A percentile compares a stretch with the other conserved stretches of the same genome.
Conservation (phyloP, 2,329 filamentous ascomycete species). For the Diaporthe sp. region DNA sequence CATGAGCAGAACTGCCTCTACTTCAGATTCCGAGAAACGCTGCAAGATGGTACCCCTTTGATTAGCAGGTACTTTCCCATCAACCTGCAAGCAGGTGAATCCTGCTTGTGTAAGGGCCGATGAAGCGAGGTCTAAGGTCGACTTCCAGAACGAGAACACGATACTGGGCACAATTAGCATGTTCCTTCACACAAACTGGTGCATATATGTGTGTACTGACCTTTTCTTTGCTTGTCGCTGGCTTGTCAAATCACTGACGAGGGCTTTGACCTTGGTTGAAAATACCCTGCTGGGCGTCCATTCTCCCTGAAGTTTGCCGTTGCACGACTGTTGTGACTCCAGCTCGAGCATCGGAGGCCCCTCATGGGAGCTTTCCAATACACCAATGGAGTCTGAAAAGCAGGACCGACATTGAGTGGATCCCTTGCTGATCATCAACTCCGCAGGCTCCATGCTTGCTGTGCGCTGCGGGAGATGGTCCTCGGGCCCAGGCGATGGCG, state of each 20-base stretch:
- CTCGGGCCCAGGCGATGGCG: neutral
- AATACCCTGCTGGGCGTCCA: neutral
- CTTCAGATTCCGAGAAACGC: neutral
- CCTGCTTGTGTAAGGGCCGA: neutral
- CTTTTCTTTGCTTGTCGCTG: neutral
- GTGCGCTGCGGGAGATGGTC: too few species aligned
- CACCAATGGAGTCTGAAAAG: neutral
- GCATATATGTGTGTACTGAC: neutral
- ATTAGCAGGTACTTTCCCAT: neutral
- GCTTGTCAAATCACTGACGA: neutral
- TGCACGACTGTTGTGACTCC: neutral
- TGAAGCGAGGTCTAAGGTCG: conserved; percentile 5
- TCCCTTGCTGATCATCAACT: neutral
- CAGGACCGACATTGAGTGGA: neutral
- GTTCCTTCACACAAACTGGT: too few species aligned
- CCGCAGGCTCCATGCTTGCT: too few species aligned
- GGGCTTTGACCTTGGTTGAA: conserved; percentile 1
- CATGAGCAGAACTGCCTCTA: neutral
- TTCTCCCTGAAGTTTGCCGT: neutral
- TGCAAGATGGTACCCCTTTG: neutral
- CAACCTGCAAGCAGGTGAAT: neutral
- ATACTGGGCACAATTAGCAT: neutral
- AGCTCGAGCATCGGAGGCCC: accelerated
- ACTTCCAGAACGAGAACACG: conserved; percentile 24
- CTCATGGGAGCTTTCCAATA: neutral